Conservation (phyloP, 2,329 filamentous ascomycete genomes). For the Phyllosticta ampelicida region DNA sequence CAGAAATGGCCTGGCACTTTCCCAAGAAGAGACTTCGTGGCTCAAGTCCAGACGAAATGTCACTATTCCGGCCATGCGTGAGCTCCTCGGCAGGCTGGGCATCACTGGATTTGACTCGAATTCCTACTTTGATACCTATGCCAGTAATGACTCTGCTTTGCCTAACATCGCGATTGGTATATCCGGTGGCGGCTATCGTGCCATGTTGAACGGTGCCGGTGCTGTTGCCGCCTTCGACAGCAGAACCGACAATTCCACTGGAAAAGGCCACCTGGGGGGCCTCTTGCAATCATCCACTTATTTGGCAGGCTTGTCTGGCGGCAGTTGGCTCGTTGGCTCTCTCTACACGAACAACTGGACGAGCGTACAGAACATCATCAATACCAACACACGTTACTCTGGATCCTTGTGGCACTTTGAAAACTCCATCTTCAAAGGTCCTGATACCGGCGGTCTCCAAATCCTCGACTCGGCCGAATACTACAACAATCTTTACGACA, state of each 20-base stretch:
- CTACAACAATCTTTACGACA: slow-evolving; percentile 47
- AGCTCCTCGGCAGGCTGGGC: slow-evolving; percentile 59
- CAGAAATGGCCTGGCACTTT: slow-evolving; percentile 52
- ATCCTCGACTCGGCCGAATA: slow-evolving; percentile 50
- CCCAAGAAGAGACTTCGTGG: slow-evolving; percentile 63
- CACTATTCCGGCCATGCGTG: slow-evolving; percentile 63
- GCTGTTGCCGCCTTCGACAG: slow-evolving; percentile 69
- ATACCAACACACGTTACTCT: slow-evolving; percentile 28
- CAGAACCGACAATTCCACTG: slow-evolving; percentile 53
- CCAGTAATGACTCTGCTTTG: slow-evolving; percentile 44
- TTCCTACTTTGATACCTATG: slow-evolving; percentile 54
- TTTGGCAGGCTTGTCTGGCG: slow-evolving; percentile 68
- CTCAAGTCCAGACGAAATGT: slow-evolving; percentile 58
- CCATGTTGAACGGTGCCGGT: slow-evolving; percentile 75
- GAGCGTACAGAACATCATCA: slow-evolving; percentile 48
- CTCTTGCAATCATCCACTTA: slow-evolving; percentile 75
- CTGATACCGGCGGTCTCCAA: slow-evolving; percentile 39
- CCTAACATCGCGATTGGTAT: slow-evolving; percentile 67
- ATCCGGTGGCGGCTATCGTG: slow-evolving; percentile 77
- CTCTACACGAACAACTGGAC: slow-evolving; percentile 71
- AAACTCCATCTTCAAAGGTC: slow-evolving; percentile 50
- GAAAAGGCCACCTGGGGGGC: slow-evolving; percentile 61
- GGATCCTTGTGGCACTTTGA: slow-evolving; percentile 51
- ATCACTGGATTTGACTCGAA: slow-evolving; percentile 71
- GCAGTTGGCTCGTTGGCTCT: slow-evolving; percentile 75